Evolutionary conservation across 2,329 filamentous ascomycete species (phyloP).

Genomic region (Corynespora cassiicola): DNA sequence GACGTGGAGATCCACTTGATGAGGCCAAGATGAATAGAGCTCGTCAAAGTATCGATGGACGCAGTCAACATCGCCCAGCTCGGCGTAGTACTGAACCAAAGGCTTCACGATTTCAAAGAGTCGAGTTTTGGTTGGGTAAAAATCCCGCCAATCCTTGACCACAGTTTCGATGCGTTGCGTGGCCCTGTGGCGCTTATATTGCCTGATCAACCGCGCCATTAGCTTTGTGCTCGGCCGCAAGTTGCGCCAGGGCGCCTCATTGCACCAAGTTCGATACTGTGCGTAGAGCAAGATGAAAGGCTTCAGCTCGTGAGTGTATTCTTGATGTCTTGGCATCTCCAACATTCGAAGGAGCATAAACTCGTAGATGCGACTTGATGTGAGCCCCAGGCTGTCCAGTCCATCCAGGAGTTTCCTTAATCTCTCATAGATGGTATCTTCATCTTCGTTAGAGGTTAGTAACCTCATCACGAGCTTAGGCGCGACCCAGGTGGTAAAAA

Average conservation of each 20-base stretch:
- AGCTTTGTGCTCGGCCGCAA: conserved; percentile 26
- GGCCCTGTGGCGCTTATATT: conserved; percentile 25
- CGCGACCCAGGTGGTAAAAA: conserved; percentile 35
- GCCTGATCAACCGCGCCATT: conserved; percentile 26
- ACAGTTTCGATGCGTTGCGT: conserved; percentile 23
- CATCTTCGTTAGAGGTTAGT: too few relatives aligned
- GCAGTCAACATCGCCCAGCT: conserved; percentile 36
- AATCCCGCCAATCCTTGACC: conserved; percentile 31
- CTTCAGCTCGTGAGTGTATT: conserved; percentile 34
- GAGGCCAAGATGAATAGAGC: conserved; percentile 16
- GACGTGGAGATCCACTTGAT: conserved; percentile 16
- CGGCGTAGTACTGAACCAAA: conserved; percentile 38
- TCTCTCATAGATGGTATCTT: conserved; percentile 32
- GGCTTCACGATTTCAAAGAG: conserved; percentile 24
- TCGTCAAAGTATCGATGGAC: conserved; percentile 43
- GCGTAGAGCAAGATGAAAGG: conserved; percentile 33
- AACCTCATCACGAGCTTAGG: conserved; percentile 37
- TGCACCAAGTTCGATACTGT: conserved; percentile 24
- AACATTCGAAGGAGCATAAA: conserved; percentile 31
- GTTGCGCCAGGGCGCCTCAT: conserved; percentile 16
- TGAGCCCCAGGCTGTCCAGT: conserved; percentile 24
- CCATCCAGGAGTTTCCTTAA: conserved; percentile 32
- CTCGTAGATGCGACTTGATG: conserved; percentile 30
- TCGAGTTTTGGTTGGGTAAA: too few relatives aligned
- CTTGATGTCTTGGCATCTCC: conserved; percentile 30